Conservation (phyloP, 768 basidiomycete species). For the Rhizopogon salebrosus region DNA sequence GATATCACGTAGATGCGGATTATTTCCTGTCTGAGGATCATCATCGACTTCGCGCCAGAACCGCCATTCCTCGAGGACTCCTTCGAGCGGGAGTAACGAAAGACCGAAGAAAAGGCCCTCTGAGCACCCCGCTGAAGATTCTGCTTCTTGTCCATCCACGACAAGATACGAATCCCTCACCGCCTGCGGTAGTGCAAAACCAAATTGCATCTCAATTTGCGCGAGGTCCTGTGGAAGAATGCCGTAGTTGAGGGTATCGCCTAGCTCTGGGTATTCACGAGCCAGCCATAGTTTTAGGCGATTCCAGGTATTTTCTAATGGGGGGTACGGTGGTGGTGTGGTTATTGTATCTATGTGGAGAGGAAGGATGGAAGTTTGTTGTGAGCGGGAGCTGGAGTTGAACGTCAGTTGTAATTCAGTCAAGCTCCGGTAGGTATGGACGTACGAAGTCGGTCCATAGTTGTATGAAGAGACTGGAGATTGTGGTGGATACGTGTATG, state of each 20-base stretch:
- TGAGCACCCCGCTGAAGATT: constrained; percentile 80
- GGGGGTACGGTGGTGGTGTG: constrained; percentile 54
- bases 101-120: constrained; percentile 96
- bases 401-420: constrained; percentile 2
- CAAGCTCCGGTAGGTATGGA: constrained; percentile 7
- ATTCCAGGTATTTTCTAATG: constrained; percentile 78
- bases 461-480: constrained; percentile 49
- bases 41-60: constrained; percentile 95
- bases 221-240: constrained; percentile 76
- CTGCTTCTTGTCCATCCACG: constrained; percentile 92
- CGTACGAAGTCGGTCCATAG: constrained; percentile 54
- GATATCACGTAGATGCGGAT: constrained; percentile 57
- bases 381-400: constrained; percentile 34
- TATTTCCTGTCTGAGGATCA: constrained; percentile 82
- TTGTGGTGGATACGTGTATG: constrained; percentile 79
- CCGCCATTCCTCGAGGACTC: constrained; percentile 90
- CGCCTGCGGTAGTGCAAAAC: constrained; percentile 74
- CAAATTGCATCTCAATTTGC: constrained; percentile 79
- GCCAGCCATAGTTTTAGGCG: constrained; percentile 79
- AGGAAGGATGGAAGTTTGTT: constrained; percentile 58
- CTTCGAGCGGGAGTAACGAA: constrained; percentile 86
- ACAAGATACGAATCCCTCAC: constrained; percentile 88
- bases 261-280: constrained; percentile 88
- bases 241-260: constrained; percentile 92
- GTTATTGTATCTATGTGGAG: constrained; percentile 46